Percentiles rank a stretch among this genome's conserved stretches.
phyloP scores from a whole-genome alignment of 108 stramenopile species.

The Nitzschia sp. region DNA sequence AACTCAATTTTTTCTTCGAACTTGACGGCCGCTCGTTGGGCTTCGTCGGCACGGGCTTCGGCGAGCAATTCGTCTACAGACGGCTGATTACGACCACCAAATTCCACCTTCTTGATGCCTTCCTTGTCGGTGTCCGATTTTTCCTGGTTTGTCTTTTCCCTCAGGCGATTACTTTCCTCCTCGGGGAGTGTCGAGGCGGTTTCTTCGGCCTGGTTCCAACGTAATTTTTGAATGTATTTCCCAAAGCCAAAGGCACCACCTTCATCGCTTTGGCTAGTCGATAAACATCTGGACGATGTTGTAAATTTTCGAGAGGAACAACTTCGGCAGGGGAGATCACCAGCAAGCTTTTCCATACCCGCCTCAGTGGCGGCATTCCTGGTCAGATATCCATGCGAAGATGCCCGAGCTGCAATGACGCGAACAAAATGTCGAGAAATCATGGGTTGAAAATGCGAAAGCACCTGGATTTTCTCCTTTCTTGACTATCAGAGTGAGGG shows the following conservation, averaged over 20 bases:
- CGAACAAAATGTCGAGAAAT: too few relatives aligned
- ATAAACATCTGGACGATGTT: too few relatives aligned
- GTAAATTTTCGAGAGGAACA: slow-evolving; percentile 1
- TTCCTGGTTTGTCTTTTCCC: slow-evolving; percentile 16
- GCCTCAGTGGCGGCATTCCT: too few relatives aligned
- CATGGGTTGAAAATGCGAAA: too few relatives aligned
- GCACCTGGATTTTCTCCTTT: too few relatives aligned
- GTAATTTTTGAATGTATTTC: slow-evolving; percentile 23
- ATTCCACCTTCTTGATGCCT: slow-evolving; percentile 1
- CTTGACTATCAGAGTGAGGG: too few relatives aligned
- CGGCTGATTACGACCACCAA: neutral
- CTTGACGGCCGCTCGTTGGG: slow-evolving; percentile 17
- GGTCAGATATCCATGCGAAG: too few relatives aligned
- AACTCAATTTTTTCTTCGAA: slow-evolving; percentile 35
- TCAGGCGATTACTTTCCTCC: slow-evolving; percentile 31
- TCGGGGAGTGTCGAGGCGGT: slow-evolving; percentile 36
- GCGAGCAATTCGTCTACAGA: slow-evolving; percentile 55
- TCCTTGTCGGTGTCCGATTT: slow-evolving; percentile 4
- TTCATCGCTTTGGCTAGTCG: slow-evolving; percentile 1
- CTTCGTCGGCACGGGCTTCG: slow-evolving; percentile 44
- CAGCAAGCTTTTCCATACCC: too few relatives aligned
- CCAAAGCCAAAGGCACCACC: neutral
- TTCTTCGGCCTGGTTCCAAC: slow-evolving; percentile 39
- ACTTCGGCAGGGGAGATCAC: neutral
- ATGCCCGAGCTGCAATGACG: too few relatives aligned